Base-by-base conservation (phyloP, 1,284 basidiomycete species). In the Heterobasidion irregulare region DNA sequence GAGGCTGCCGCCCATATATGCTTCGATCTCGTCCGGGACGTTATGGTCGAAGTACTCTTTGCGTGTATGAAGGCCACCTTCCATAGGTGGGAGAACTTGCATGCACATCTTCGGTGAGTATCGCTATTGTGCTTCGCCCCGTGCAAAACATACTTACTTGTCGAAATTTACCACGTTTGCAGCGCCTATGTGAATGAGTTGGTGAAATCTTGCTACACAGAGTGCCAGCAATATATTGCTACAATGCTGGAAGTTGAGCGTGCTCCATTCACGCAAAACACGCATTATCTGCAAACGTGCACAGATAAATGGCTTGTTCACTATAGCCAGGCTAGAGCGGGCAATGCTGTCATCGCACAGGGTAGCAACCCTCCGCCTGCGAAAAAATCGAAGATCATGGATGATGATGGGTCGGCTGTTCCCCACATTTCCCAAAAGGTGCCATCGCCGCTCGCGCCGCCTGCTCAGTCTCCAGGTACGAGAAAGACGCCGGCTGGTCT, bases 191-290 rank as follows among this genome's bases (percentile, higher is more conserved):
- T 41, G 10, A 41, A 10, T 12, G 60, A 66, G 8, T 59, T 72
- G 9, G 58, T 71, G 8, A 53, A 63, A 3, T 54, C 59, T 2
- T 65, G 67, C 44, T 53, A 57, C n/a, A 50, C 48, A 3, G 51
- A 36, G 2, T 70, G 68, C 53, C 48, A 56, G 13, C 43, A 54
- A 5, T 61, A 62, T 26, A 59, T 76, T 15, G 54, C 60, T 15
- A 63, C 65, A n/a, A 55, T 66, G 10, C 58, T 74, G 8, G 61
- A 69, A 32, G 61, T 66, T 19, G 75, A 77, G 55, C 32, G 49
- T 2, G 63, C 62, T 1, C 73, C 73, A 0, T 73, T 60, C 57
- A 77, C 75, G 9, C 74, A 71, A 55, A 76, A 76, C 57, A 57
- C 54, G 3, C 70, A 72, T 56, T 75, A 75, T 53, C 66, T 75